Percentiles rank a stretch among this genome's conserved stretches.
Evolutionary conservation across 2,329 filamentous ascomycete genomes (phyloP).

Genomic region (Phyllosticta paracitricarpa): DNA sequence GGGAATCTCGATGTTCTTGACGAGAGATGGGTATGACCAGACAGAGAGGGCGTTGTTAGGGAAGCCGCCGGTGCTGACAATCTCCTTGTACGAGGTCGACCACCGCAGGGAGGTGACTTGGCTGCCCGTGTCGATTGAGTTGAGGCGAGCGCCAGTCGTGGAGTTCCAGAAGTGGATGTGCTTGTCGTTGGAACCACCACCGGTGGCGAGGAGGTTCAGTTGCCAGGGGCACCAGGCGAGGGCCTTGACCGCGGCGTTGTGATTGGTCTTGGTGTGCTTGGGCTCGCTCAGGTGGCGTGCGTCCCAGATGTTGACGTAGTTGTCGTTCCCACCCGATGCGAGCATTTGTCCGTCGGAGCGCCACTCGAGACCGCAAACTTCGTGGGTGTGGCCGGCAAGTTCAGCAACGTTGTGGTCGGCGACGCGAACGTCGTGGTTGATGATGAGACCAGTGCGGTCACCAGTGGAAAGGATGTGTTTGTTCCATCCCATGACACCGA

Average conservation of each 20-base stretch:
- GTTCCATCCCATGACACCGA: constrained; percentile 97
- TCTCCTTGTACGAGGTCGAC: constrained; percentile 96
- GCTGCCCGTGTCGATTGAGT: constrained; percentile 97
- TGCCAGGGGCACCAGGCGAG: constrained; percentile 99
- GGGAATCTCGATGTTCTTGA: constrained; percentile 95
- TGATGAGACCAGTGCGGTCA: constrained; percentile 86
- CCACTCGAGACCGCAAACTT: constrained; percentile 98
- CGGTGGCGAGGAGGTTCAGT: constrained; percentile 90
- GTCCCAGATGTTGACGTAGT: constrained; percentile 98
- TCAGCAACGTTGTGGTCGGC: constrained; percentile 97
- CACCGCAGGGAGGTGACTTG: constrained; percentile 94
- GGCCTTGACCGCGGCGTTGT: constrained; percentile 97
- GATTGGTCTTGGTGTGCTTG: constrained; percentile 99
- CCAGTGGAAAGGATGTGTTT: constrained; percentile 96
- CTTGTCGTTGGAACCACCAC: constrained; percentile 90
- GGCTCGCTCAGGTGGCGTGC: constrained; percentile 84
- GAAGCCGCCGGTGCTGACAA: constrained; percentile 94
- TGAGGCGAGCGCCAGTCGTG: constrained; percentile 90
- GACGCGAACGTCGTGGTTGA: constrained; percentile 96
- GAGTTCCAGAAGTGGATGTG: constrained; percentile 99
- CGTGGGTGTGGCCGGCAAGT: constrained; percentile 91
- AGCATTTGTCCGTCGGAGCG: constrained; percentile 92
- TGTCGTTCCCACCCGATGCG: constrained; percentile 96
- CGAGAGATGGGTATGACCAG: constrained; percentile 96
- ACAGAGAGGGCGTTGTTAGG: constrained; percentile 99